Evolutionary conservation across 2,329 filamentous ascomycete species (phyloP), one percentile per base, ranked within the genome.

Genomic region (Trichoderma oligosporum): DNA sequence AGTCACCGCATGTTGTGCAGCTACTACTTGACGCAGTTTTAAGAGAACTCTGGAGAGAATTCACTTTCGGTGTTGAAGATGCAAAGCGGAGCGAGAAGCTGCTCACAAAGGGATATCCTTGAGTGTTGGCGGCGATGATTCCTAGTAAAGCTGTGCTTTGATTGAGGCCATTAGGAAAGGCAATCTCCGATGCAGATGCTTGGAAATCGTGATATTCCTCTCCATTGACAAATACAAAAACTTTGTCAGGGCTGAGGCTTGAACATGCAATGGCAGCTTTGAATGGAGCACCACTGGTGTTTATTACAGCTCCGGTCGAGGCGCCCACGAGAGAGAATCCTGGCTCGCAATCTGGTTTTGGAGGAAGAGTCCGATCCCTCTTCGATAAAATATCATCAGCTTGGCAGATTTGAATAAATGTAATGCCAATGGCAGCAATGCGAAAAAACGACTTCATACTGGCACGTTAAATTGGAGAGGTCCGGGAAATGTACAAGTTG

Each of bases 161-260:
- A 31, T 36, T 44, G 9, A 57, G 54, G 7, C 54, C 54, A 8
- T 57, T 33, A 12, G 44, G 9, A 14, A 57, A 57, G 3, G 11
- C 22, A 35, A 57, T 44, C 7, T 35, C 36, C 9, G 54, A 57
- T 4, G 20, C 54, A 3, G 54, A 56, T 1, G 27, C 36, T 16
- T 42, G 35, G 11, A 49, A 49, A 16, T 57, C 36, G 45, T n/a
- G 18, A 31, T 57, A 35, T 20, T 42, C 45, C 27, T 57, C 9
- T 22, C 54, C 54, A 49, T 57, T 48, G 54, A 57, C 35, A 24
- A 57, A 57, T 2, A 57, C 45, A 35, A 57, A 57, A 18, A 49
- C 45, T 6, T 49, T 42, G 2, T 36, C 38, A 4, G 54, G n/a
- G 18, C 42, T 25, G 12, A 57, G 54, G 27, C 25, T 48, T 16